Evolutionary conservation across 495 filamentous ascomycete species (phyloP).

Genomic region (Polyplosphaeria fusca): DNA sequence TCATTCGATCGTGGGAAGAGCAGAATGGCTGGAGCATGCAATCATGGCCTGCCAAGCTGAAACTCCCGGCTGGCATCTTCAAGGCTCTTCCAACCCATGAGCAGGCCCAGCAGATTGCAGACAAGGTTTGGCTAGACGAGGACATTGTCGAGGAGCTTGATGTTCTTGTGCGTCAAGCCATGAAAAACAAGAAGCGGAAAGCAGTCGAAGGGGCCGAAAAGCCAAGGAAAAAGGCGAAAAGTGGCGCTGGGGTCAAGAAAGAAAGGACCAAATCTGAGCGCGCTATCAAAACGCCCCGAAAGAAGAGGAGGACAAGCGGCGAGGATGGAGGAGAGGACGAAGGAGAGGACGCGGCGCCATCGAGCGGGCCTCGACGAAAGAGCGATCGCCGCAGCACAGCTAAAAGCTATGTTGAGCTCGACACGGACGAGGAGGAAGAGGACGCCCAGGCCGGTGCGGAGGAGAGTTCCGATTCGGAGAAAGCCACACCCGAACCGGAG

Average conservation of each 20-base stretch:
- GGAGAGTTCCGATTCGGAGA: slow-evolving; percentile 34
- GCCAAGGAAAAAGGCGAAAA: slow-evolving; percentile 45
- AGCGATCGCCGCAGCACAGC: slow-evolving; percentile 42
- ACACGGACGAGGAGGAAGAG: slow-evolving; percentile 57
- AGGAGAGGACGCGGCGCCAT: slow-evolving; percentile 12
- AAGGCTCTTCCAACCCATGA: slow-evolving; percentile 67
- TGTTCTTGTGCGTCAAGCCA: slow-evolving; percentile 51
- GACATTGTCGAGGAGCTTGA: slow-evolving; percentile 77
- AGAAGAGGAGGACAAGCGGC: slow-evolving; percentile 40
- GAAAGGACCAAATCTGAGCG: slow-evolving; percentile 45
- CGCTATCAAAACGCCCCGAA: slow-evolving; percentile 46
- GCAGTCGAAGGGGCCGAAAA: slow-evolving; percentile 9
- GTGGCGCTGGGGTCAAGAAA: slow-evolving; percentile 35
- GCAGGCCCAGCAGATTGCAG: slow-evolving; percentile 76
- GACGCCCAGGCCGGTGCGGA: slow-evolving; percentile 48
- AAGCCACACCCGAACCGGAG: slow-evolving; percentile 3
- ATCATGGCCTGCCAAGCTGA: slow-evolving; percentile 75
- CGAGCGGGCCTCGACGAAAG: slow-evolving; percentile 42
- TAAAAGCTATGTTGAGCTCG: slow-evolving; percentile 55
- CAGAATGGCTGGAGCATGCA: slow-evolving; percentile 73
- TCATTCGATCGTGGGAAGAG: slow-evolving; percentile 80
- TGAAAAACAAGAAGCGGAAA: slow-evolving; percentile 39
- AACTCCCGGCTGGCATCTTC: slow-evolving; percentile 76
- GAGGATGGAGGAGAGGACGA: slow-evolving; percentile 27
- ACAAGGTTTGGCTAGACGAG: slow-evolving; percentile 77